phyloP scores from a whole-genome alignment of 2,329 filamentous ascomycete species.

The Penicillium italicum region DNA sequence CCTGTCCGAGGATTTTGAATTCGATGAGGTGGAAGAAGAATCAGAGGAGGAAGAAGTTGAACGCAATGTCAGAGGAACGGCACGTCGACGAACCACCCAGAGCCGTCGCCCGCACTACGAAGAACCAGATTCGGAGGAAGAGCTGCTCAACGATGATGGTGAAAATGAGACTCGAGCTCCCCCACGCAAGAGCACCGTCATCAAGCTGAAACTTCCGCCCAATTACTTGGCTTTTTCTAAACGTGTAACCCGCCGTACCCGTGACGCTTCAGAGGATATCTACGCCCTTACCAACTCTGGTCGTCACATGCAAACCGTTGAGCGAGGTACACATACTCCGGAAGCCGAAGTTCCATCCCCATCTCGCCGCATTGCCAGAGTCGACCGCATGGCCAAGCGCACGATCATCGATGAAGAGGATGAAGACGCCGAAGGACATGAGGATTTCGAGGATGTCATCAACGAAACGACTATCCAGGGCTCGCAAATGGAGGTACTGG shows the following conservation, averaged over 20 bases:
- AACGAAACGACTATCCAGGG: slow-evolving; percentile 39
- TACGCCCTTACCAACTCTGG: slow-evolving; percentile 59
- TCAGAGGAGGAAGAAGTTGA: slow-evolving; percentile 44
- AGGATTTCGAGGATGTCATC: slow-evolving; percentile 35
- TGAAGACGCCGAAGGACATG: slow-evolving; percentile 22
- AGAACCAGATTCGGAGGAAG: slow-evolving; percentile 45
- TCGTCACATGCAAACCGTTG: slow-evolving; percentile 53
- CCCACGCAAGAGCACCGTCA: slow-evolving; percentile 25
- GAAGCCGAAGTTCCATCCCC: slow-evolving; percentile 33
- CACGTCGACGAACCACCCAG: slow-evolving; percentile 52
- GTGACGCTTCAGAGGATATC: slow-evolving; percentile 55
- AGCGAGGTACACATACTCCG: slow-evolving; percentile 53
- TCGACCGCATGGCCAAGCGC: slow-evolving; percentile 42
- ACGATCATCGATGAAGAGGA: slow-evolving; percentile 32
- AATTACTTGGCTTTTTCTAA: slow-evolving; percentile 34
- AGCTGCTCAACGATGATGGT: slow-evolving; percentile 23
- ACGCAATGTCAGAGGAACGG: slow-evolving; percentile 56
- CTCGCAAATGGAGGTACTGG: slow-evolving; percentile 43
- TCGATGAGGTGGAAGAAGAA: slow-evolving; percentile 45
- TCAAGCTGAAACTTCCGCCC: slow-evolving; percentile 31
- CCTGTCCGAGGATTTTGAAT: slow-evolving; percentile 41
- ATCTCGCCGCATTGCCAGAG: slow-evolving; percentile 29
- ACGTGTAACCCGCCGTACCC: slow-evolving; percentile 58
- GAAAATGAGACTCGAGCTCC: slow-evolving; percentile 15
- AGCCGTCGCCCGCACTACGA: slow-evolving; percentile 56